Evolutionary conservation across 1,139 yeast genomes (phyloP), one percentile per base, ranked within the genome.

Genomic region (Suhomyces terraborum): DNA sequence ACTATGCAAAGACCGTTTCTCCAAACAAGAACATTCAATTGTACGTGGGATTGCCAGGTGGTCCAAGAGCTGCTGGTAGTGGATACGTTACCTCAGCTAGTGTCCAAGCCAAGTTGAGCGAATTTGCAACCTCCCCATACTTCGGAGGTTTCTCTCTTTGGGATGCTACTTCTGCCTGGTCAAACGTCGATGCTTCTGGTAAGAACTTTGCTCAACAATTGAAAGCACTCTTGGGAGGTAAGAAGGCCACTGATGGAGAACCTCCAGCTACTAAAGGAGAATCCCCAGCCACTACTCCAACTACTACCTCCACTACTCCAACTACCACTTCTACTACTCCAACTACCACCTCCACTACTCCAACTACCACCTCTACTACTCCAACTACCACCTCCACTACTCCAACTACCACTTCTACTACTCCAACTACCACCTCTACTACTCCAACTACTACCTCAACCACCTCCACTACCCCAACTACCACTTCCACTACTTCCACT

Each of bases 81-180:
- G 93, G 93, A 36, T 85, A 84, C 53, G 56, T 52, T 32, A 38
- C 46, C 16, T 53, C 62, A 26, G 40, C 46, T 21, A 46, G 50
- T 4, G 60, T 68, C 20, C 25, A 50, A 14, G 23, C 45, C 14
- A 52, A 50, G 37, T 39, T 61, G 35, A 59, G 79, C 32, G 49
- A 59, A 6, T 73, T 35, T 53, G 65, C 32, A 61, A 67, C 36
- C 38, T 53, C 73, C 7, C 61, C 75, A 40, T 47, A 61, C 49
- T 87, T 89, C 56, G 96, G 95, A 49, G 97, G 97, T 59, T 76
- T 89, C 53, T 81, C 87, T 68, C 66, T 88, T 48, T 89, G 97
- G 97, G 96, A 89, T 64, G 96, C 95, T 18, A 41, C 51, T 35
- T 49, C 53, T 40, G 84, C 94, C 40, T 42, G 41, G 37, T 33